phyloP scores from a whole-genome alignment of 805 yeast species.

The Candida wancherniae region DNA sequence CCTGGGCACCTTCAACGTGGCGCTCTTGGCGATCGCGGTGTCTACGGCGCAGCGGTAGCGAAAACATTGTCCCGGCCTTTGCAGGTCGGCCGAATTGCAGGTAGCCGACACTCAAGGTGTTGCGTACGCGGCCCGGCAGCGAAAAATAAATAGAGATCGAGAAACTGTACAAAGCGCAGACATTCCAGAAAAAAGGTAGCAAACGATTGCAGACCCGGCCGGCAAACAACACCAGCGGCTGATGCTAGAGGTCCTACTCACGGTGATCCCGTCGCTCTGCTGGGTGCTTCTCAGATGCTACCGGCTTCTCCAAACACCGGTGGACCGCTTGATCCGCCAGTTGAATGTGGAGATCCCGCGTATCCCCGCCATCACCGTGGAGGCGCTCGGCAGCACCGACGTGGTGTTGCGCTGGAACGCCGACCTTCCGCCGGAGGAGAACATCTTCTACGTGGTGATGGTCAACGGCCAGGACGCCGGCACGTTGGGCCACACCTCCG shows the following conservation, averaged over 20 bases:
- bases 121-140: too few species aligned
- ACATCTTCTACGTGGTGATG: conserved; percentile 28
- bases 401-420: conserved; percentile 49
- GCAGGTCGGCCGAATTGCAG: too few species aligned
- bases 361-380: conserved; percentile 51
- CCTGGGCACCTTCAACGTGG: conserved; percentile 37
- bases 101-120: too few species aligned
- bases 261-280: conserved; percentile 29
- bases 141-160: too few species aligned
- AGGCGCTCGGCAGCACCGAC: conserved; percentile 42
- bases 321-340: conserved; percentile 41
- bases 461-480: conserved; percentile 35
- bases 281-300: conserved; percentile 40
- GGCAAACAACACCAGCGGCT: too few species aligned
- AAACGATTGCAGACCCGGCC: too few species aligned
- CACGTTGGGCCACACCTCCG: conserved; percentile 30
- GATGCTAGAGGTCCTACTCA: conserved; percentile 32
- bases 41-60: conserved; percentile 1
- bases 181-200: too few species aligned
- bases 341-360: conserved; percentile 53
- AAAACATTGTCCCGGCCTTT: too few species aligned
- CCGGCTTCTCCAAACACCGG: conserved; percentile 39
- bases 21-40: conserved; percentile 6
- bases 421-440: conserved; percentile 25
- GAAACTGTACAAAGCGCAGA: too few species aligned